Evolutionary conservation across 805 yeast genomes (phyloP), one percentile per base, ranked within the genome.

Genomic region (Candida ulmi): DNA sequence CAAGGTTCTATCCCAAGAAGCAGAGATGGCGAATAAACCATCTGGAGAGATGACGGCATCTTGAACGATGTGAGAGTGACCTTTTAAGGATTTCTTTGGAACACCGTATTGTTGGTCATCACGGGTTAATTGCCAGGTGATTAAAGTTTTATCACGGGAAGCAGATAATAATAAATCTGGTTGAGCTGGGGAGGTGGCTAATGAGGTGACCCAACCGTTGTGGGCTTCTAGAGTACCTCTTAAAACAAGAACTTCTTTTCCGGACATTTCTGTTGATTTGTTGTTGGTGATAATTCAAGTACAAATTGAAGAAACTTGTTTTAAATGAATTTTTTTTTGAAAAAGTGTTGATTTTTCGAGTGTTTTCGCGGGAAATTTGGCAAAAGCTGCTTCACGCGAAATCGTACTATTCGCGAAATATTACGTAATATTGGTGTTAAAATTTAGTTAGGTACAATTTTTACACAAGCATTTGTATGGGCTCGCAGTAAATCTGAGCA

Each of bases 171-270:
- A 82, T 67, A 93, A 76, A 74, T 93, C 96, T 74, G 99, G 99
- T 82, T 88, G 87, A 69, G 90, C 88, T 65, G 88, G 84, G 68
- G 95, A 83, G 76, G 98, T 93, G 74, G 98, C 95, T 64, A 93
- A 80, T 69, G 96, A 80, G 57, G 99, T 93, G 66, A 93, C 99
- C 98, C 98, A 91, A 66, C 88, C 88, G 74, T 78, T 80, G 82
- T 82, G 88, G 66, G 88, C 96, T 78, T 91, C 97, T 71, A 93
- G 84, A 82, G 98, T 87, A 72, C 98, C 99, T 83, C 98, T 90
- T 72, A 93, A 86, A 73, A 91, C 96, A 78, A 91, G 81, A 82
- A 90, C 95, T 86, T 90, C 97, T 73, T 78, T 83, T 64, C 77
- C 78, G 72, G 88, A 76, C 90, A 83, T 83, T n/a, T n/a, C n/a